Evolutionary conservation across 257 asterid genomes (phyloP).

Genomic region (Lycium ferocissimum): DNA sequence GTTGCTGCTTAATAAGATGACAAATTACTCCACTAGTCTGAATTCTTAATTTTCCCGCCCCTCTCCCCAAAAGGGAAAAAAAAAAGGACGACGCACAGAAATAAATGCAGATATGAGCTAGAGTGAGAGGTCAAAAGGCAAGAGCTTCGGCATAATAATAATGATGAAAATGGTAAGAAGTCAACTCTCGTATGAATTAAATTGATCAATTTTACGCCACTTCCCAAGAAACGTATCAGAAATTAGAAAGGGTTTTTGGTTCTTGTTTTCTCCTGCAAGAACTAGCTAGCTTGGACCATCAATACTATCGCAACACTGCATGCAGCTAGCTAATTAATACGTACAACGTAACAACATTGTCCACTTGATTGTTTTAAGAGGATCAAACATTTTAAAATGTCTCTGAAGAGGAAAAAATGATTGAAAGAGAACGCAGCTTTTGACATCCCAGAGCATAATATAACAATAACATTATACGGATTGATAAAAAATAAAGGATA

Average conservation of each 20-base stretch:
- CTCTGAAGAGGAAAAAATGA: neutral
- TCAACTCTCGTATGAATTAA: constrained; percentile 17
- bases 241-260: neutral
- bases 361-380: too few species aligned
- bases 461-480: neutral
- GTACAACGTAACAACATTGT: neutral
- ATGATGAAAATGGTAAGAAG: neutral
- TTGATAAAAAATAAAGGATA: neutral
- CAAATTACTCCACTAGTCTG: too few species aligned
- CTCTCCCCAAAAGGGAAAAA: neutral
- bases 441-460: neutral
- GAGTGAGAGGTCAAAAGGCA: neutral
- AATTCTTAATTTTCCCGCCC: too few species aligned
- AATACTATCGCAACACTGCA: neutral
- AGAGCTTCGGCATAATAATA: neutral
- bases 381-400: neutral
- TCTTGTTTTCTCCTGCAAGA: neutral
- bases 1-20: too few species aligned
- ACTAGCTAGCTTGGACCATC: neutral
- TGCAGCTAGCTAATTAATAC: neutral
- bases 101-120: neutral
- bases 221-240: neutral
- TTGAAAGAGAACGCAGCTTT: neutral
- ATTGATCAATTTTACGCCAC: constrained; percentile 8
- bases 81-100: neutral